phyloP scores from a whole-genome alignment of 441 rosid species.

The Croton setiger region DNA sequence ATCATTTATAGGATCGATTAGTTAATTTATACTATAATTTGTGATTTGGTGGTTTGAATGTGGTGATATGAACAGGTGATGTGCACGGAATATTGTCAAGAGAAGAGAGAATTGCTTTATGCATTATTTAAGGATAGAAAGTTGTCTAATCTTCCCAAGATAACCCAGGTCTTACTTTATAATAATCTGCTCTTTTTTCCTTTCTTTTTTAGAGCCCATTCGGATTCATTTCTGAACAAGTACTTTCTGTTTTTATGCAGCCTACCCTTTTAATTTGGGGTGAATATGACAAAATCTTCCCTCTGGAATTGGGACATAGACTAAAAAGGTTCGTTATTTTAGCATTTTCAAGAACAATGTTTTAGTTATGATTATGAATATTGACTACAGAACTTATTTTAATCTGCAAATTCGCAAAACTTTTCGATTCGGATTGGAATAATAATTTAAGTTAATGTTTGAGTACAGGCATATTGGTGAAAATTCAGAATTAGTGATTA shows the following conservation, averaged over 20 bases:
- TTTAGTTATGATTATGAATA: not conserved
- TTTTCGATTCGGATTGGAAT: not conserved
- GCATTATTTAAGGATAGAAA: conserved; percentile 60
- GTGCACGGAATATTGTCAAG: conserved; percentile 60
- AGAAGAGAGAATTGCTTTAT: conserved; percentile 56
- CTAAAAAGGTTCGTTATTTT: conserved; percentile 49
- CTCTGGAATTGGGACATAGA: conserved; percentile 64
- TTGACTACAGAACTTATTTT: not conserved
- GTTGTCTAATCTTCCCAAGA: conserved; percentile 56
- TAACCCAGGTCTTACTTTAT: conserved; percentile 48
- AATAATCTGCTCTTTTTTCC: not conserved
- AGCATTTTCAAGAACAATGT: not conserved
- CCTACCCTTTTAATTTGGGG: conserved; percentile 67
- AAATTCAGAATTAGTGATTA: conserved; percentile 47
- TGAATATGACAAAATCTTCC: conserved; percentile 65
- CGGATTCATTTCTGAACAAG: not conserved
- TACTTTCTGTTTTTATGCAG: conserved; percentile 30
- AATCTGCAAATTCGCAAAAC: not conserved
- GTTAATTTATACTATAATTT: no score
- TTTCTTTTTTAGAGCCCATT: not conserved
- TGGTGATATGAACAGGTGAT: conserved; percentile 43
- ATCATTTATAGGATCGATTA: no score
- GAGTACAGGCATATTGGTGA: conserved; percentile 58
- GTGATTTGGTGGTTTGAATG: not conserved
- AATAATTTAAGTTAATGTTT: not conserved